Evolutionary conservation across 805 yeast species (phyloP).

Genomic region (Myxozyma vanderwaltii): DNA sequence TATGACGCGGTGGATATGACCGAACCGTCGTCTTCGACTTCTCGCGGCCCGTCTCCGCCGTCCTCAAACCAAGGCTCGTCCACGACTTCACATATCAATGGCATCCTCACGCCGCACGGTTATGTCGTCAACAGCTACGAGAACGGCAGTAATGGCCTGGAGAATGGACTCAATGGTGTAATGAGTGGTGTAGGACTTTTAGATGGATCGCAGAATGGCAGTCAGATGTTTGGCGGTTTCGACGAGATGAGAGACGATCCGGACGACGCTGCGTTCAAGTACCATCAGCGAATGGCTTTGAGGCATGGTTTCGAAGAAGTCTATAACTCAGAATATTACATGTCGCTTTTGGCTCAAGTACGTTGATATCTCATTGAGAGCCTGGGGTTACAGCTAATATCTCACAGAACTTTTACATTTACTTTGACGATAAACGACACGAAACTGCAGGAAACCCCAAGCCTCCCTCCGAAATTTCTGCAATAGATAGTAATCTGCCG

Average conservation of each 20-base stretch:
- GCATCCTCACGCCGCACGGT: slow-evolving; percentile 29
- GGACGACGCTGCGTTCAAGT: slow-evolving; percentile 34
- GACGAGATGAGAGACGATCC: slow-evolving; percentile 31
- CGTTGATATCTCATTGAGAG: not conserved
- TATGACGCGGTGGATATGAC: slow-evolving; percentile 1
- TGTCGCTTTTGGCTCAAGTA: slow-evolving; percentile 50
- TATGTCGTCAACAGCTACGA: slow-evolving; percentile 22
- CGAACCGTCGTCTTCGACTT: slow-evolving; percentile 6
- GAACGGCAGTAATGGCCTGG: not conserved
- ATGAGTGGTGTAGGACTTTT: not conserved
- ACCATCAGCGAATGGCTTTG: slow-evolving; percentile 31
- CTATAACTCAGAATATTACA: slow-evolving; percentile 55
- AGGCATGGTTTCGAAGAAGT: slow-evolving; percentile 65
- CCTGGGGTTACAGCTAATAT: not conserved
- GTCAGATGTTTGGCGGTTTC: slow-evolving; percentile 8
- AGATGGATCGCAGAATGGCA: slow-evolving; percentile 4
- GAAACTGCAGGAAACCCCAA: slow-evolving; percentile 83
- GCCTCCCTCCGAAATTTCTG: slow-evolving; percentile 30
- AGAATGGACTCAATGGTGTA: not conserved
- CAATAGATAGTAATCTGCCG: slow-evolving; percentile 56
- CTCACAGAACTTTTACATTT: slow-evolving; percentile 67
- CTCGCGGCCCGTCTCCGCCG: slow-evolving; percentile 5
- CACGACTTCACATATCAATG: slow-evolving; percentile 22
- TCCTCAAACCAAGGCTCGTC: slow-evolving; percentile 2
- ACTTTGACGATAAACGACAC: slow-evolving; percentile 90